These are phyloP conservation scores for Cucurbita pepo DNA, from an alignment of 306 rosid genomes.

Conservation along the genomic window DNA sequence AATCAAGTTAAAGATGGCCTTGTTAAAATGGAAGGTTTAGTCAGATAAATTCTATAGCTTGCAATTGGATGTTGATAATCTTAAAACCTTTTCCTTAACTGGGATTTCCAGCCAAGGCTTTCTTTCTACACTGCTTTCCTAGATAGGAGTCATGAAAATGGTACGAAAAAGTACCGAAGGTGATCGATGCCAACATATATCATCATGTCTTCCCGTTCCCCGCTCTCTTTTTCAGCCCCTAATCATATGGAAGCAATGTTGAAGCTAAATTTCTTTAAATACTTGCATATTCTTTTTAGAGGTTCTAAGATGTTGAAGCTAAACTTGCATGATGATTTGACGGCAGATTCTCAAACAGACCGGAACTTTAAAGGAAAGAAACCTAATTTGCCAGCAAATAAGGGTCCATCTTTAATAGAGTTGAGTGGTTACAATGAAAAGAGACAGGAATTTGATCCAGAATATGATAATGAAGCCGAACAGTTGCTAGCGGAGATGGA, in stretches of 20 bases:
- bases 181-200: neutral
- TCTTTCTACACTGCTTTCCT: neutral
- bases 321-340: neutral
- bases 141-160: neutral
- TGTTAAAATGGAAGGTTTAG: slow-evolving; percentile 64
- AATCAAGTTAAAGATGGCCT: slow-evolving; percentile 47
- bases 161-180: neutral
- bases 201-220: neutral
- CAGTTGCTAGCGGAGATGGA: slow-evolving; percentile 92
- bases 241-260: neutral
- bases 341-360: slow-evolving; percentile 57
- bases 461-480: slow-evolving; percentile 91
- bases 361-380: slow-evolving; percentile 52
- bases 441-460: slow-evolving; percentile 89
- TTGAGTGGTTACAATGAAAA: slow-evolving; percentile 70
- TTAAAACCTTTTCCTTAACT: neutral
- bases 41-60: slow-evolving; percentile 4
- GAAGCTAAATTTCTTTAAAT: neutral
- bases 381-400: slow-evolving; percentile 40
- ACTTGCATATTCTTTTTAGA: neutral
- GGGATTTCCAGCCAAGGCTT: neutral
- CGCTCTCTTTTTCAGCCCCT: neutral
- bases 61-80: slow-evolving; percentile 2
- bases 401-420: slow-evolving; percentile 77
- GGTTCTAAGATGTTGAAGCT: neutral